These are phyloP conservation scores for Verticillium tricorpus DNA, from an alignment of 2,329 filamentous ascomycete genomes.

Conservation along the genomic window DNA sequence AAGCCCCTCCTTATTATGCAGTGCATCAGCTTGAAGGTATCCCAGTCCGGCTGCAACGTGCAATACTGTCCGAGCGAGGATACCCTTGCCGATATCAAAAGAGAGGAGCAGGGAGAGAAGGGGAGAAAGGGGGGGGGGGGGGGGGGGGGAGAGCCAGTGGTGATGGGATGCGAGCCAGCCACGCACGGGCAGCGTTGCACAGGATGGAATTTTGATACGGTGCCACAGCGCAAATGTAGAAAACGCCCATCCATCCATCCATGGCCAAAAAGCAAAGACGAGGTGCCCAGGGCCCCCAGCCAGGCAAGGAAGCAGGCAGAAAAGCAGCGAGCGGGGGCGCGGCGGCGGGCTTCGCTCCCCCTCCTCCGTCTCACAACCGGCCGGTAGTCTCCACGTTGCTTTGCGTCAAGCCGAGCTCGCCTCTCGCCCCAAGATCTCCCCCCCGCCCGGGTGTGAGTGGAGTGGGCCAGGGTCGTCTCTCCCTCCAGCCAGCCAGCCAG, in stretches of 20 bases:
- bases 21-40: too few species aligned
- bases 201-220: neutral
- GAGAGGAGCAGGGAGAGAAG: too few species aligned
- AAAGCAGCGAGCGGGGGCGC: neutral
- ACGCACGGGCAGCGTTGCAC: neutral
- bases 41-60: neutral
- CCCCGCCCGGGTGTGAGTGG: too few species aligned
- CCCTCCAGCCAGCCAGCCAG: too few species aligned
- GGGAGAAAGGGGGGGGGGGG: too few species aligned
- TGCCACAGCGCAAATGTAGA: neutral
- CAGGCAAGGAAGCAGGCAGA: neutral
- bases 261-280: neutral
- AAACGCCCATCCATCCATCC: neutral
- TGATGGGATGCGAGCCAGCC: neutral
- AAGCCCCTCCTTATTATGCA: too few species aligned
- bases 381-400: neutral
- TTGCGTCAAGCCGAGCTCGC: neutral
- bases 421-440: too few species aligned
- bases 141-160: neutral
- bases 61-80: neutral
- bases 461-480: too few species aligned
- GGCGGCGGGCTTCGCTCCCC: neutral
- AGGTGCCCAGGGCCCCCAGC: neutral
- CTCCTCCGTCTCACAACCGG: neutral
- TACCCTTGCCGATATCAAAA: neutral